These are phyloP conservation scores for Mallotus repandus DNA, from an alignment of 441 rosid species.

Conservation along the genomic window DNA sequence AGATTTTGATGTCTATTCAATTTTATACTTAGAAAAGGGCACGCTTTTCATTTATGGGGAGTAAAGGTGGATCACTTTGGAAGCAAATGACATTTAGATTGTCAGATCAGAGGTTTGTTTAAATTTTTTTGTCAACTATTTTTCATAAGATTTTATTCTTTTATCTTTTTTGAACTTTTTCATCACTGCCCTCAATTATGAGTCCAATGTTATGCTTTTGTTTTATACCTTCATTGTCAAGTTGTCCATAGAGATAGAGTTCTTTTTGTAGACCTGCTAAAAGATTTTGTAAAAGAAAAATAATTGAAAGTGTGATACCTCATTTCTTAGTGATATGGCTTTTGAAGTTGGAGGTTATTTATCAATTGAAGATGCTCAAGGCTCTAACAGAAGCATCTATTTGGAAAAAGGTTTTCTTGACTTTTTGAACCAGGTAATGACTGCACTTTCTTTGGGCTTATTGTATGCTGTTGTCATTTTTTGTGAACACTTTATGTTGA, in stretches of 20 bases:
- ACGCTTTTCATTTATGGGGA: conserved; percentile 93
- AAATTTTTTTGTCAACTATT: conserved; percentile 4
- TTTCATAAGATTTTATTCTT: neutral
- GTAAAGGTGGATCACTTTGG: conserved; percentile 97
- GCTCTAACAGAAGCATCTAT: conserved; percentile 39
- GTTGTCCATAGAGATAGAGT: neutral
- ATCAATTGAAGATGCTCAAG: conserved; percentile 59
- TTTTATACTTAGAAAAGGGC: conserved; percentile 66
- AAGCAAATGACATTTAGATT: conserved; percentile 81
- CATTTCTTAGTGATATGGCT: conserved; percentile 39
- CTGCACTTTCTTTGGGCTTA: neutral
- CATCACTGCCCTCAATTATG: neutral
- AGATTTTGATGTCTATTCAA: conserved; percentile 9
- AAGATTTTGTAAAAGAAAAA: neutral
- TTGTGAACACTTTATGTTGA: neutral
- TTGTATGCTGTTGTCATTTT: neutral
- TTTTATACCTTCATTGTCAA: neutral
- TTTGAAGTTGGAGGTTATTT: conserved; percentile 58
- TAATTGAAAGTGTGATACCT: conserved; percentile 2
- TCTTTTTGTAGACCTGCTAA: conserved; percentile 7
- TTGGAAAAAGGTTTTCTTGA: conserved; percentile 83
- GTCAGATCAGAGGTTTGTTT: conserved; percentile 65
- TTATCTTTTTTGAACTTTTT: neutral
- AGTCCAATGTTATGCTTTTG: neutral
- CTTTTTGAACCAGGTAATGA: conserved; percentile 68